Evolutionary conservation across 2,329 filamentous ascomycete species (phyloP).

Genomic region (Fonsecaea pedrosoi): DNA sequence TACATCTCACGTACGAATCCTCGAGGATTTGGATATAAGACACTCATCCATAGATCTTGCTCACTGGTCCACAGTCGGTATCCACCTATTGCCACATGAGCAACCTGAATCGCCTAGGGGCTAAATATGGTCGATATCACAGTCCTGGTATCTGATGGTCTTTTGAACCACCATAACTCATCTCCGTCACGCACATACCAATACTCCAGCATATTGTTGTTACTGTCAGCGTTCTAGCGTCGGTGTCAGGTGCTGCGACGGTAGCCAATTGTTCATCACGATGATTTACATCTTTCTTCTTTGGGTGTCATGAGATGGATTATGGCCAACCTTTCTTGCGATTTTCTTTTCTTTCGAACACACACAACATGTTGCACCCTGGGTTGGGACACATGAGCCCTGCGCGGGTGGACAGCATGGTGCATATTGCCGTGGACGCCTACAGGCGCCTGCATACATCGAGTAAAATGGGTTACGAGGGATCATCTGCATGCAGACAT

Average conservation of each 20-base stretch:
- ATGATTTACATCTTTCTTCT: slow-evolving; percentile 1
- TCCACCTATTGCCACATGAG: background rate
- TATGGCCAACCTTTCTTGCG: background rate
- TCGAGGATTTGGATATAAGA: background rate
- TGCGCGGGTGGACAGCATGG: background rate
- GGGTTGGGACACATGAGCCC: background rate
- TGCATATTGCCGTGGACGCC: background rate
- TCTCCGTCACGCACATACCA: background rate
- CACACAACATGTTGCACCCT: background rate
- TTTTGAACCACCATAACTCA: background rate
- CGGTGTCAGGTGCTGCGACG: slow-evolving; percentile 7
- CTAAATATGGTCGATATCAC: background rate
- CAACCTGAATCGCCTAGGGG: background rate
- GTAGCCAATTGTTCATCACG: background rate
- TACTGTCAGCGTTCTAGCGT: slow-evolving; percentile 18
- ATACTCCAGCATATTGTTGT: slow-evolving; percentile 1
- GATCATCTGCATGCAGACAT: background rate
- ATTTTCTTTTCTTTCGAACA: background rate
- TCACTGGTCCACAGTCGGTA: background rate
- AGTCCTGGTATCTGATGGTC: background rate
- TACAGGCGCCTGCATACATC: background rate
- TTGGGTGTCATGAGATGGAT: background rate
- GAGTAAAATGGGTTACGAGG: background rate
- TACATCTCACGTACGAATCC: background rate
- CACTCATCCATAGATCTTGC: background rate